phyloP scores from a whole-genome alignment of 495 filamentous ascomycete species.

The Neurospora hispaniola region DNA sequence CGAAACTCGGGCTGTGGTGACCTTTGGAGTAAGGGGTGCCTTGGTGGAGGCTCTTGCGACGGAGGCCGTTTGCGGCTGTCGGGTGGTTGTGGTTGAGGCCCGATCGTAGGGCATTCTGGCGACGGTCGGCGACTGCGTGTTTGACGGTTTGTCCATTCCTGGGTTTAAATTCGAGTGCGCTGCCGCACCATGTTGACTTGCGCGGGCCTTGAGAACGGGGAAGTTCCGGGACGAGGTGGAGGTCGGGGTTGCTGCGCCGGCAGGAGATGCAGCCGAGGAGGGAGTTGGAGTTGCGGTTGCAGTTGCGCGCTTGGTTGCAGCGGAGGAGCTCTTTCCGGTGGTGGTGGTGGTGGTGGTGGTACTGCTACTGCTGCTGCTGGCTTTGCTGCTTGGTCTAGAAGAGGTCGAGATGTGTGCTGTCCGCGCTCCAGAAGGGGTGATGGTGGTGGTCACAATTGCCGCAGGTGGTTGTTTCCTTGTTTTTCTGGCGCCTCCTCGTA shows the following conservation, averaged over 20 bases:
- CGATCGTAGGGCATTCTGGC: constrained; percentile 24
- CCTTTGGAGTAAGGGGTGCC: constrained; percentile 36
- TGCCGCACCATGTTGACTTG: constrained; percentile 1
- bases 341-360: constrained; percentile 2
- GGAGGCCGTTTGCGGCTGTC: constrained; percentile 29
- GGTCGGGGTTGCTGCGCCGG: not conserved
- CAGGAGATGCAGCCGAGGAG: constrained; percentile 3
- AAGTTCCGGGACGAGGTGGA: not conserved
- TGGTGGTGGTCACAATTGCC: constrained; percentile 23
- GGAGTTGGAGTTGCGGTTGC: constrained; percentile 5
- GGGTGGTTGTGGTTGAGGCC: constrained; percentile 13
- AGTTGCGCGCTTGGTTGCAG: not conserved
- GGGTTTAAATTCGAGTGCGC: not conserved
- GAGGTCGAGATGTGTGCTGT: constrained; percentile 24
- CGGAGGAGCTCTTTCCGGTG: not conserved
- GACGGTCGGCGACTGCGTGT: not conserved
- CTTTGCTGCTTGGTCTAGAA: not conserved
- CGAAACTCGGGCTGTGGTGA: constrained; percentile 22
- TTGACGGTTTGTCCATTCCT: not conserved
- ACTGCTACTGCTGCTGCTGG: constrained; percentile 3
- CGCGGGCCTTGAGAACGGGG: not conserved
- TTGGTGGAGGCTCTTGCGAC: constrained; percentile 31
- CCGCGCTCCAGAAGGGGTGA: constrained; percentile 12
- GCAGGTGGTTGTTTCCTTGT: constrained; percentile 15
- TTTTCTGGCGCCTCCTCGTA: not conserved